These are phyloP conservation scores for Clonostachys byssicola DNA, from an alignment of 2,329 filamentous ascomycete genomes.

Conservation along the genomic window DNA sequence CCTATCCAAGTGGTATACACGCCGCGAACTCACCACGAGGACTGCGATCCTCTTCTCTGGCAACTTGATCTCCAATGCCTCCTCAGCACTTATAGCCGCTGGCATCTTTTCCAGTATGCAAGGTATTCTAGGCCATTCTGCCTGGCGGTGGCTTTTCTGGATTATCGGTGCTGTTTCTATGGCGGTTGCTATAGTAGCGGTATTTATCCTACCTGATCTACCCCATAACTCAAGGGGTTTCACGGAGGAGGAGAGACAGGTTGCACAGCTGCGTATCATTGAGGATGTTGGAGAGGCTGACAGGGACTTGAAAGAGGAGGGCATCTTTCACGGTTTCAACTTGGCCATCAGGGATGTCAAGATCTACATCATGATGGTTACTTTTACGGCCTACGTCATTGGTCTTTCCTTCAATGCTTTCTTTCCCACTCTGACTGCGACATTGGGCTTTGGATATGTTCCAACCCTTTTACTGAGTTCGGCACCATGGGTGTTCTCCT, in stretches of 20 bases:
- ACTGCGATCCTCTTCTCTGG: constrained; percentile 56
- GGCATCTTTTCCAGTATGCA: constrained; percentile 57
- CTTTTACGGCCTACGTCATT: constrained; percentile 56
- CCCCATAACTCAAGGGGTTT: constrained; percentile 55
- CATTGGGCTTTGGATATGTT: constrained; percentile 46
- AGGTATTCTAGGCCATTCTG: constrained; percentile 44
- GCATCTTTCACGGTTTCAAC: constrained; percentile 45
- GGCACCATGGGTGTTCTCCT: constrained; percentile 57
- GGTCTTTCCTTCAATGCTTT: constrained; percentile 55
- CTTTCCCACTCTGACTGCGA: constrained; percentile 48
- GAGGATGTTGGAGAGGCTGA: constrained; percentile 56
- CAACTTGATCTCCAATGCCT: constrained; percentile 56
- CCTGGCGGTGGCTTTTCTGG: constrained; percentile 59
- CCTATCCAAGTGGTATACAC: constrained; percentile 64
- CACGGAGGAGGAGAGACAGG: constrained; percentile 49
- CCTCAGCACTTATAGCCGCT: constrained; percentile 53
- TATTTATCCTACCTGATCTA: constrained; percentile 47
- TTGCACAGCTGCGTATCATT: constrained; percentile 50
- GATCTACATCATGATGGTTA: constrained; percentile 61
- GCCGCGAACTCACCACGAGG: constrained; percentile 47
- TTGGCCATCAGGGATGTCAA: constrained; percentile 58
- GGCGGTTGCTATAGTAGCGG: constrained; percentile 36
- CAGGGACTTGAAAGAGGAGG: constrained; percentile 42
- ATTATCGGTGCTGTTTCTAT: constrained; percentile 37
- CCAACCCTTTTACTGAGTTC: constrained; percentile 51